These are phyloP conservation scores for Tricholoma terreum DNA, from an alignment of 768 basidiomycete genomes.

Conservation along the genomic window DNA sequence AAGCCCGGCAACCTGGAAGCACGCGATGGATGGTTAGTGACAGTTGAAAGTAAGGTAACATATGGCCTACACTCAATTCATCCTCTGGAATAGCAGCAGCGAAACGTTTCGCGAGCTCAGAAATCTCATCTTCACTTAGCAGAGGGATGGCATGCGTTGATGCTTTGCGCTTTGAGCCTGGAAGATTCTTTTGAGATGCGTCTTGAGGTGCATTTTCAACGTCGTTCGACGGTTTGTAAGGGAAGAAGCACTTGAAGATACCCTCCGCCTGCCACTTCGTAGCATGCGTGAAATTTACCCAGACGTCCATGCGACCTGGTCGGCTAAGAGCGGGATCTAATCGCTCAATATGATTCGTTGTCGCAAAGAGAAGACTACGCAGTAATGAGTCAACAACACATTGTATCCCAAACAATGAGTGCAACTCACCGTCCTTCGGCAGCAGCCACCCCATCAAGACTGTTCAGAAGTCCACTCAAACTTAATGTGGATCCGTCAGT, in stretches of 20 bases:
- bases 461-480: conserved; percentile 82
- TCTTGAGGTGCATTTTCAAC: conserved; percentile 32
- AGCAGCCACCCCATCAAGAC: conserved; percentile 81
- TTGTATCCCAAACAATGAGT: background rate
- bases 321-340: conserved; percentile 86
- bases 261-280: conserved; percentile 93
- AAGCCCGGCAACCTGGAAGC: conserved; percentile 66
- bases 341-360: conserved; percentile 91
- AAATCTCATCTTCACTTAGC: conserved; percentile 73
- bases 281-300: conserved; percentile 88
- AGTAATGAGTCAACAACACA: conserved; percentile 10
- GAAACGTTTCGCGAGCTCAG: conserved; percentile 76
- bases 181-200: conserved; percentile 63
- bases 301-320: conserved; percentile 90
- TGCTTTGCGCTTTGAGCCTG: conserved; percentile 62
- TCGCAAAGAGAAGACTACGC: conserved; percentile 77
- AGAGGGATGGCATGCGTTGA: conserved; percentile 59
- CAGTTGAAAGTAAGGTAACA: background rate
- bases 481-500: conserved; percentile 81
- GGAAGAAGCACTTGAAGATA: conserved; percentile 95
- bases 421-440: conserved; percentile 76
- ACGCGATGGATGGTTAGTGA: conserved; percentile 2
- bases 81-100: conserved; percentile 82
- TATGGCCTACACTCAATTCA: conserved; percentile 69
- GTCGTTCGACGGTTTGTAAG: conserved; percentile 44